phyloP scores from a whole-genome alignment of 2,329 filamentous ascomycete species.

The Clonostachys byssicola region DNA sequence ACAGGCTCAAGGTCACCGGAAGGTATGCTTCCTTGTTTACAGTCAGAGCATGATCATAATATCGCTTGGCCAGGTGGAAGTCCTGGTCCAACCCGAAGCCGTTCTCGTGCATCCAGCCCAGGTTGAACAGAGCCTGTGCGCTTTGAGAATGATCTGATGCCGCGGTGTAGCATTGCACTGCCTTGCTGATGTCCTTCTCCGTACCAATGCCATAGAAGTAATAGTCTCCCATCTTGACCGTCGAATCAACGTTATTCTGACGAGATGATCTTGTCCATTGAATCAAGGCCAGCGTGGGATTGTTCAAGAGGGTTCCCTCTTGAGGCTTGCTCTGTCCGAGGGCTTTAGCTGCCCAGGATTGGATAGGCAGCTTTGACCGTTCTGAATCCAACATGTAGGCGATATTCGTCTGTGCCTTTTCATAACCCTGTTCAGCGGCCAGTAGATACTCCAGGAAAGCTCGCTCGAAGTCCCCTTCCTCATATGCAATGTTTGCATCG shows the following conservation, averaged over 20 bases:
- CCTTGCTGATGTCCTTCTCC: slow-evolving; percentile 71
- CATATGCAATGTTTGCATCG: slow-evolving; percentile 80
- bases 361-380: slow-evolving; percentile 38
- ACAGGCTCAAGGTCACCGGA: slow-evolving; percentile 81
- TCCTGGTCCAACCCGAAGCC: slow-evolving; percentile 90
- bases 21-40: slow-evolving; percentile 93
- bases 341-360: slow-evolving; percentile 42
- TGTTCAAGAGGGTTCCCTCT: slow-evolving; percentile 35
- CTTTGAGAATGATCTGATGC: slow-evolving; percentile 89
- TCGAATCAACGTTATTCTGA: slow-evolving; percentile 87
- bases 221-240: slow-evolving; percentile 98
- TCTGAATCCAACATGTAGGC: slow-evolving; percentile 79
- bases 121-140: slow-evolving; percentile 92
- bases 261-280: slow-evolving; percentile 95
- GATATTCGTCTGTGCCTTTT: slow-evolving; percentile 84
- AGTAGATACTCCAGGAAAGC: slow-evolving; percentile 80
- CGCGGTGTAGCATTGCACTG: slow-evolving; percentile 86
- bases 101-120: slow-evolving; percentile 99
- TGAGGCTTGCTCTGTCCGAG: slow-evolving; percentile 7
- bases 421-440: slow-evolving; percentile 89
- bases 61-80: slow-evolving; percentile 93
- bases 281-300: slow-evolving; percentile 67
- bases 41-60: slow-evolving; percentile 88
- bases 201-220: slow-evolving; percentile 82
- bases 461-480: slow-evolving; percentile 71